Conservation (phyloP, 805 yeast genomes). For the Metschnikowia bowlesiae region DNA sequence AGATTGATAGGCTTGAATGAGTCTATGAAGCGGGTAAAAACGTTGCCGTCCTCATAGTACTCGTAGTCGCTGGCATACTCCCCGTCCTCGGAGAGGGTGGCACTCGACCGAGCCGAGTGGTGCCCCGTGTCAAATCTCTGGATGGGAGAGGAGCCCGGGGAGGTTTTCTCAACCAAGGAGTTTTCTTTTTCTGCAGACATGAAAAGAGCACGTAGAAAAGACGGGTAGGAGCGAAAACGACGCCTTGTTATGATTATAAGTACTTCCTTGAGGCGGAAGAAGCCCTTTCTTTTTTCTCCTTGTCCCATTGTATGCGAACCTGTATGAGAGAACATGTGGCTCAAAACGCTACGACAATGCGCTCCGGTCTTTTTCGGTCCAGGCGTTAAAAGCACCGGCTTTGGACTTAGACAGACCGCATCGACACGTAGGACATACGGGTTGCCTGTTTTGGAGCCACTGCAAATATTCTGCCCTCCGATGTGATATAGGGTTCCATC, state of each 20-base stretch:
- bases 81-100: neutral
- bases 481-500: too few relatives aligned
- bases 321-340: neutral
- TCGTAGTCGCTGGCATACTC: neutral
- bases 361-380: neutral
- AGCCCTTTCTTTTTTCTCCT: neutral
- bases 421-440: too few relatives aligned
- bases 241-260: neutral
- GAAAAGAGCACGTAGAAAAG: neutral
- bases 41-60: constrained; percentile 12
- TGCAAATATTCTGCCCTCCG: too few relatives aligned
- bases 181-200: neutral
- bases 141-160: neutral
- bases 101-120: neutral
- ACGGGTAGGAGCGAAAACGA: too few relatives aligned
- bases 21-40: constrained; percentile 24
- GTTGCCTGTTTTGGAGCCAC: too few relatives aligned
- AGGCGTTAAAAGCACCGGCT: too few relatives aligned
- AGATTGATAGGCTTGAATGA: constrained; percentile 37
- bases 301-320: neutral
- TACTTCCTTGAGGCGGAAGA: neutral
- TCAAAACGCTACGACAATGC: neutral
- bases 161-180: neutral
- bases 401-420: too few relatives aligned
- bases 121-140: neutral